phyloP scores from a whole-genome alignment of 2,329 filamentous ascomycete genomes.

The Clonostachys sp. region DNA sequence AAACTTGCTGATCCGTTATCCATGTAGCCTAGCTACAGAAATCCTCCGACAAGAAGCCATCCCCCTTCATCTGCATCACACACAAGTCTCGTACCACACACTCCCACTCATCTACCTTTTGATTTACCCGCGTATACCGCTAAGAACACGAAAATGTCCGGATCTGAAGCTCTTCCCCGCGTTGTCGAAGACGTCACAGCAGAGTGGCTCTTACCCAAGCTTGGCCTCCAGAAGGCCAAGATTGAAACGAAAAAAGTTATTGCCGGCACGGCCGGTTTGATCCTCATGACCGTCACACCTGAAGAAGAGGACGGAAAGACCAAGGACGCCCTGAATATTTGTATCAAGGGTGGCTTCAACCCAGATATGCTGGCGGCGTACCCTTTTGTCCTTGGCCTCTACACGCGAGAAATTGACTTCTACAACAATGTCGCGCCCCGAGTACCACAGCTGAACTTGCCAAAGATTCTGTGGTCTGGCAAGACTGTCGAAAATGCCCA shows the following conservation, averaged over 20 bases:
- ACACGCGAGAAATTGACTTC: slow-evolving; percentile 28
- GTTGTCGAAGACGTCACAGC: background rate
- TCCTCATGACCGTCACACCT: slow-evolving; percentile 18
- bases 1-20: no score
- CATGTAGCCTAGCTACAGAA: no score
- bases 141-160: no score
- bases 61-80: no score
- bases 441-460: slow-evolving; percentile 12
- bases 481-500: slow-evolving; percentile 30
- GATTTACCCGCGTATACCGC: no score
- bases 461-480: no score
- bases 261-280: slow-evolving; percentile 17
- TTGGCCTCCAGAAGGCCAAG: background rate
- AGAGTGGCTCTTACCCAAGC: background rate
- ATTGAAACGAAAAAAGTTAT: background rate
- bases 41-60: no score
- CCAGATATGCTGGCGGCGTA: slow-evolving; percentile 22
- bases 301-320: slow-evolving; percentile 8
- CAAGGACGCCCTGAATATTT: slow-evolving; percentile 10
- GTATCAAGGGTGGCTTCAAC: slow-evolving; percentile 30
- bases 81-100: no score
- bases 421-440: slow-evolving; percentile 24
- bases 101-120: no score
- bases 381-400: slow-evolving; percentile 20
- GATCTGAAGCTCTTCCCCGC: background rate